Evolutionary conservation across 805 yeast species (phyloP), one percentile per base, ranked within the genome.

Genomic region (Candida corydali): DNA sequence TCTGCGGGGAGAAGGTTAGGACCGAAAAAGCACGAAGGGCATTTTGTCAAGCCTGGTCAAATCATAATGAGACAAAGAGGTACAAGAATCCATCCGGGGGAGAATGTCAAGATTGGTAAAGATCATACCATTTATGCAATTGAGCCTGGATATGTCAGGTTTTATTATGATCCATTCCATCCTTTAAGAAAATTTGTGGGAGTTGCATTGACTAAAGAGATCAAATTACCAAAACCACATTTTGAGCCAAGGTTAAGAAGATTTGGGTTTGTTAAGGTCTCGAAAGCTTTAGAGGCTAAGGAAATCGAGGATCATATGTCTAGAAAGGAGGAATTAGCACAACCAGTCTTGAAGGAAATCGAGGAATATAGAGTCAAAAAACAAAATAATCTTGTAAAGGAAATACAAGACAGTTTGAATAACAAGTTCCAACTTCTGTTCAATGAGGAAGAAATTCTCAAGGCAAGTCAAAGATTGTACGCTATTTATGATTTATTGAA

Each of bases 1-100:
- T 89, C 98, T 11, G 87, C 87, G 3, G 98, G 98, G 69, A 80
- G 94, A 60, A 73, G 98, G 55, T 67, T 93, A 35, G 98, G 98
- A 17, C 84, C 94, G 24, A 93, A 93, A 64, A 84, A 75, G 34
- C 76, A 82, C 43, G 96, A 91, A 52, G 88, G 93, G 27, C 70
- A 76, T 54, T 65, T 57, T 32, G 96, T 91, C 1, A 71, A 73
- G 34, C 79, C 86, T 1, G 97, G 97, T 8, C 85, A 88, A 52
- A 88, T 93, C 47, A 70, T 93, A 26, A 77, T 85, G 78, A 79
- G 97, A 58, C 98, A 93, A 57, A 76, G 98, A 58, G 98, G 98
- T 51, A 87, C 98, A 14, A 82, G 78, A 52, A 84, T 89, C 59
- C 93, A 79, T 54, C 98, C 98, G 0, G 98, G 98, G 23, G 94